Percentiles rank a stretch among this genome's conserved stretches.
These are phyloP conservation scores for Coffea humblotiana DNA, from an alignment of 305 asterid genomes.

Conservation along the genomic window DNA sequence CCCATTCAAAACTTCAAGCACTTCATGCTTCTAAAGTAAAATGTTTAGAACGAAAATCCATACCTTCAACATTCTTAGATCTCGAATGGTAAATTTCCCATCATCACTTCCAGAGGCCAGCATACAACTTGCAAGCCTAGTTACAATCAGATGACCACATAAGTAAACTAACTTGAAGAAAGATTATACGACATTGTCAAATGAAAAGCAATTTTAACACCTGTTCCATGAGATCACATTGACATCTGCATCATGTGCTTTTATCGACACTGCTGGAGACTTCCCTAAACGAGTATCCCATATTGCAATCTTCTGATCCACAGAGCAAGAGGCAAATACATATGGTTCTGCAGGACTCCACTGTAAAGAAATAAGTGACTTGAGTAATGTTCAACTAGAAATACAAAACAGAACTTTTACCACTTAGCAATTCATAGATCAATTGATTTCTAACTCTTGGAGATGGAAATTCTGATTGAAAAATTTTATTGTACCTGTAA, in stretches of 20 bases:
- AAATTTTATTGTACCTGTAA: conserved; percentile 49
- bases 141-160: conserved; percentile 20
- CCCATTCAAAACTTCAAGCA: neutral
- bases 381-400: neutral
- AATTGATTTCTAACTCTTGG: neutral
- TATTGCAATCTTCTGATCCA: conserved; percentile 72
- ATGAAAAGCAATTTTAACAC: conserved; percentile 30
- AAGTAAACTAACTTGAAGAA: conserved; percentile 12
- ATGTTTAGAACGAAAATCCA: conserved; percentile 10
- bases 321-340: conserved; percentile 94
- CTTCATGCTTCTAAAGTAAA: neutral
- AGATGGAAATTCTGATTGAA: neutral
- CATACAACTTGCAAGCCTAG: conserved; percentile 89
- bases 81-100: conserved; percentile 84
- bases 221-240: conserved; percentile 97
- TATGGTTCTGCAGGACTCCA: conserved; percentile 90
- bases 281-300: conserved; percentile 89
- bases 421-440: neutral
- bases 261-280: conserved; percentile 70
- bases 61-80: conserved; percentile 88
- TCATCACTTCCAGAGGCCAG: conserved; percentile 96
- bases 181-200: neutral
- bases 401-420: too few relatives aligned
- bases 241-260: conserved; percentile 89
- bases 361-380: conserved; percentile 37